phyloP scores from a whole-genome alignment of 306 rosid species.

The Pterocarpus santalinus region DNA sequence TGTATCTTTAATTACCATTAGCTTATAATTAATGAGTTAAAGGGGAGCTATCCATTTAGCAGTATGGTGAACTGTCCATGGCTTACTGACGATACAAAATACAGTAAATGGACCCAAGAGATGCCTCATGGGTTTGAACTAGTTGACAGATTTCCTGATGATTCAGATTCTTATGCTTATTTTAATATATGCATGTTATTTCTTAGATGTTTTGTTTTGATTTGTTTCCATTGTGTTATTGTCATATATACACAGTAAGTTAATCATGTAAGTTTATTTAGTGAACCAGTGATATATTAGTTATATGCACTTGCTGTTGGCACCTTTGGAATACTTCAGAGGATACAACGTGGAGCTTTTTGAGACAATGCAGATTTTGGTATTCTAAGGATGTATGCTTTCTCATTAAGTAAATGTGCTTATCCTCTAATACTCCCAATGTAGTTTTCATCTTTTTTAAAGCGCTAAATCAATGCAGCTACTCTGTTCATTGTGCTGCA shows the following conservation, averaged over 20 bases:
- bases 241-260: neutral
- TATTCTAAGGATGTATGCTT: neutral
- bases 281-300: neutral
- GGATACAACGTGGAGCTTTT: neutral
- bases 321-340: neutral
- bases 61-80: neutral
- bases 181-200: neutral
- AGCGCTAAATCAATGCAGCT: neutral
- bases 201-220: neutral
- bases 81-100: neutral
- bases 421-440: neutral
- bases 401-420: neutral
- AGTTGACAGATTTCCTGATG: conserved; percentile 14
- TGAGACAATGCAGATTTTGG: neutral
- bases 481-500: neutral
- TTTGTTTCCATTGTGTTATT: neutral
- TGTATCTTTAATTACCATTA: neutral
- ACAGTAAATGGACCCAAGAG: neutral
- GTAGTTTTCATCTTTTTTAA: neutral
- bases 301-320: neutral
- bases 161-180: neutral
- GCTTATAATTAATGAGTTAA: conserved; percentile 21
- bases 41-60: neutral
- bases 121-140: neutral
- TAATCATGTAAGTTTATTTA: neutral